A percentile compares a stretch with the other conserved stretches of the same genome.
These are phyloP conservation scores for Sporothrix humicola DNA, from an alignment of 2,329 filamentous ascomycete genomes.

Conservation along the genomic window DNA sequence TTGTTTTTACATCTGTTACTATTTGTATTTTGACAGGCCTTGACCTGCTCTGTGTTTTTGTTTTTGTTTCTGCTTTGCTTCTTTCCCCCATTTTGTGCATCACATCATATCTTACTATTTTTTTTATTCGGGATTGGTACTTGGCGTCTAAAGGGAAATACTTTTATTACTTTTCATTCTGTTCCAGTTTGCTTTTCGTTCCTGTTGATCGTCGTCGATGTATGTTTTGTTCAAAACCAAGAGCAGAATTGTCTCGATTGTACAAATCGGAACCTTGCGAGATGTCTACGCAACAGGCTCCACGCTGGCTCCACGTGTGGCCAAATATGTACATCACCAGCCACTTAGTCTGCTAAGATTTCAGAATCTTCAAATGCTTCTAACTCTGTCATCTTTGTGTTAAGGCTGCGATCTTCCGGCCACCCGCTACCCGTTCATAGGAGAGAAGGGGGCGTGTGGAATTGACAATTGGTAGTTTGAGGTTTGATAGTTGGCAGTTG, in stretches of 20 bases:
- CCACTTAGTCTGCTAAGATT: not conserved
- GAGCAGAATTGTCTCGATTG: not conserved
- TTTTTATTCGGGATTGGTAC: conserved; percentile 20
- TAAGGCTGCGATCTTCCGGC: not conserved
- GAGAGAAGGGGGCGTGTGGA: not conserved
- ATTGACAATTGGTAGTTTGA: not conserved
- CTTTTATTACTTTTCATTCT: not conserved
- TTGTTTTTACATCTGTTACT: not conserved
- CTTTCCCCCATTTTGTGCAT: conserved; percentile 5
- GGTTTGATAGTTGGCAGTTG: not conserved
- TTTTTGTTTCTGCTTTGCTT: not conserved
- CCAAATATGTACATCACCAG: not conserved
- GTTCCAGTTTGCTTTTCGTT: not conserved
- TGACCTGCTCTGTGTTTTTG: not conserved
- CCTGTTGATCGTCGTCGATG: not conserved
- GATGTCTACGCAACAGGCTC: not conserved
- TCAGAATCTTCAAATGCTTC: not conserved
- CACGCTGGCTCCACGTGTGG: conserved; percentile 1
- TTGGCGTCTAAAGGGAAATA: conserved; percentile 25
- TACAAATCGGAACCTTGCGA: not conserved
- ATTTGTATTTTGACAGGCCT: not conserved
- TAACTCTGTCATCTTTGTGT: not conserved
- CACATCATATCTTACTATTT: conserved; percentile 21
- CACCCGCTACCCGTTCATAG: not conserved
- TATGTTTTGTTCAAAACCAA: not conserved